Evolutionary conservation across 768 basidiomycete genomes (phyloP).

Genomic region (Serendipita sp.): DNA sequence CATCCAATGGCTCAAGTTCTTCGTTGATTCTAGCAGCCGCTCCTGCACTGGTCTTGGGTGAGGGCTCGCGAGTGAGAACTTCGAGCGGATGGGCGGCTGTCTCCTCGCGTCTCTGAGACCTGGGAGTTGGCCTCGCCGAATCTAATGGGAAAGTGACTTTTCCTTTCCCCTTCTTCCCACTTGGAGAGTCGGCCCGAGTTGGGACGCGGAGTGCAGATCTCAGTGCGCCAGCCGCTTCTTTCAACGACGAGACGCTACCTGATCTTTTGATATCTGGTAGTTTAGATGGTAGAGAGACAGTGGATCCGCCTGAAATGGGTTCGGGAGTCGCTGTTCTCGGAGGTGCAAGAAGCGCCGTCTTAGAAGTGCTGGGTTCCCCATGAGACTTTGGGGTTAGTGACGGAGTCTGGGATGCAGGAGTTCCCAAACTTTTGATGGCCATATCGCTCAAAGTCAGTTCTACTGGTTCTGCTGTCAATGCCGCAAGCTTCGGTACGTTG

Average conservation of each 20-base stretch:
- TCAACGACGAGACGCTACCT: background rate
- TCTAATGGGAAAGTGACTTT: conserved; percentile 15
- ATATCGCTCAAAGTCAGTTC: background rate
- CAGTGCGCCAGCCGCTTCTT: background rate
- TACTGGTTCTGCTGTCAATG: background rate
- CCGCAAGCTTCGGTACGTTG: background rate
- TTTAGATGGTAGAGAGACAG: background rate
- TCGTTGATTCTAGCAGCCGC: conserved; percentile 25
- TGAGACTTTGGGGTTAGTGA: background rate
- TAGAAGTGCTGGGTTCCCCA: background rate
- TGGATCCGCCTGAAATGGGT: background rate
- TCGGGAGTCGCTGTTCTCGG: background rate
- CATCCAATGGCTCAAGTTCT: conserved; percentile 13
- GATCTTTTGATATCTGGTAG: background rate
- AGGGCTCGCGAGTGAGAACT: conserved; percentile 49
- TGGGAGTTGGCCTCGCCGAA: background rate
- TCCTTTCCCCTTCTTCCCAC: conserved; percentile 11
- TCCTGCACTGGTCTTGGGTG: conserved; percentile 50
- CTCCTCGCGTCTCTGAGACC: conserved; percentile 13
- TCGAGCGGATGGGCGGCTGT: conserved; percentile 39
- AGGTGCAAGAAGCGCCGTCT: background rate
- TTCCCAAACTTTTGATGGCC: background rate
- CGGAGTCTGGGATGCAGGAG: background rate
- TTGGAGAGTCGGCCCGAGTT: background rate
- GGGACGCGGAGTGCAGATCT: background rate